Conservation (phyloP, 371 early-diverging fungal genomes). For the Fennellomyces sp. region DNA sequence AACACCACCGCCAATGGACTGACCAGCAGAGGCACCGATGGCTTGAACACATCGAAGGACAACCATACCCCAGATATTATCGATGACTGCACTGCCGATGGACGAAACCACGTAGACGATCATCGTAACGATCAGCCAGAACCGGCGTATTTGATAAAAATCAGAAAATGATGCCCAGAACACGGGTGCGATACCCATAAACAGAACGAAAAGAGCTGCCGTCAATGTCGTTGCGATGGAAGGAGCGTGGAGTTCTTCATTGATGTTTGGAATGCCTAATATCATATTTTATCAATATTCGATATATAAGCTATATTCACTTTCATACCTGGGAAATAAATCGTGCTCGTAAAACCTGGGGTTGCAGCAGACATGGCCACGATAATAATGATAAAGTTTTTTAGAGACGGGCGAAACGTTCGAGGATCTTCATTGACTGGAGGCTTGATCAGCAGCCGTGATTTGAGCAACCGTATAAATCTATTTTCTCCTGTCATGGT, state of each 20-base stretch:
- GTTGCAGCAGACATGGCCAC: slow-evolving; percentile 16
- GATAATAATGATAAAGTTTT: slow-evolving; percentile 19
- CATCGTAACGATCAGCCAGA: slow-evolving; percentile 56
- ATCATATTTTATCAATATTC: neutral
- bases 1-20: slow-evolving; percentile 63
- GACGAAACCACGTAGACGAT: slow-evolving; percentile 61
- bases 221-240: slow-evolving; percentile 55
- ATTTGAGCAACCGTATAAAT: slow-evolving; percentile 3
- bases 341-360: slow-evolving; percentile 29
- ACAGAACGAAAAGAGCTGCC: slow-evolving; percentile 55
- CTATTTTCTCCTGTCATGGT: too few species aligned
- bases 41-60: slow-evolving; percentile 71
- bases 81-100: slow-evolving; percentile 64
- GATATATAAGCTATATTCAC: neutral
- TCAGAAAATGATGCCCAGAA: slow-evolving; percentile 70
- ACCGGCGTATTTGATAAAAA: slow-evolving; percentile 51
- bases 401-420: slow-evolving; percentile 4
- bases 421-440: slow-evolving; percentile 33
- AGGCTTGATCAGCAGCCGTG: slow-evolving; percentile 19
- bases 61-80: slow-evolving; percentile 60
- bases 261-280: slow-evolving; percentile 5
- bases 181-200: slow-evolving; percentile 62
- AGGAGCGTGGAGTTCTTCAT: slow-evolving; percentile 50
- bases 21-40: slow-evolving; percentile 62
- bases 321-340: slow-evolving; percentile 24